These are phyloP conservation scores for Tetrapisispora nanseiensis DNA, from an alignment of 805 yeast species.

Conservation along the genomic window DNA sequence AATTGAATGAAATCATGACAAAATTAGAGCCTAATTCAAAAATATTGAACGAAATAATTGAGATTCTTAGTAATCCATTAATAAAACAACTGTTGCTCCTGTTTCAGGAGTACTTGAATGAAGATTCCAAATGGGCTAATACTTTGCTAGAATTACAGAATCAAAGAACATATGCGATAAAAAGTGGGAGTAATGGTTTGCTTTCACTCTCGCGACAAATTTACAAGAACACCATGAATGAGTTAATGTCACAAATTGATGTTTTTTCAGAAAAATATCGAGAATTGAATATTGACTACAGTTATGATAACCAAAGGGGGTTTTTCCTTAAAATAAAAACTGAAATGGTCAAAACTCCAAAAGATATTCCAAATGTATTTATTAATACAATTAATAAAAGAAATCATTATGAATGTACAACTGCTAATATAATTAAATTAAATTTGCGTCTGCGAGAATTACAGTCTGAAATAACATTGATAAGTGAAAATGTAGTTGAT, in stretches of 20 bases:
- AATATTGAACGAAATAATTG: slow-evolving; percentile 24
- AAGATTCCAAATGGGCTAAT: slow-evolving; percentile 36
- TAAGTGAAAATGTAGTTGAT: slow-evolving; percentile 35
- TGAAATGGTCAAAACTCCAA: not conserved
- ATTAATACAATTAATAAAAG: slow-evolving; percentile 28
- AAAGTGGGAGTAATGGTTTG: slow-evolving; percentile 36
- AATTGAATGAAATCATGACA: slow-evolving; percentile 11
- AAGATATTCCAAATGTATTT: slow-evolving; percentile 28
- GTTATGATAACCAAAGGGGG: slow-evolving; percentile 32
- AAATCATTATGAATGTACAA: slow-evolving; percentile 31
- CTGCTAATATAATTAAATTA: slow-evolving; percentile 33
- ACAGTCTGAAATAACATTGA: slow-evolving; percentile 32
- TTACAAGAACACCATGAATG: slow-evolving; percentile 32
- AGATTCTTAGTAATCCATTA: slow-evolving; percentile 22
- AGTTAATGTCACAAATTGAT: slow-evolving; percentile 25
- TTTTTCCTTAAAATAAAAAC: slow-evolving; percentile 30
- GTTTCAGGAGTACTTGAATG: slow-evolving; percentile 32
- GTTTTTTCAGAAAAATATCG: slow-evolving; percentile 17
- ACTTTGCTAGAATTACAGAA: slow-evolving; percentile 34
- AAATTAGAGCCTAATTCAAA: slow-evolving; percentile 6
- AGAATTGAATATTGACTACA: slow-evolving; percentile 24
- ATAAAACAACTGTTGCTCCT: slow-evolving; percentile 15
- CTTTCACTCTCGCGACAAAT: slow-evolving; percentile 37
- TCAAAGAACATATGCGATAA: slow-evolving; percentile 38
- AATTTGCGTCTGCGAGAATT: slow-evolving; percentile 35